A percentile compares a stretch with the other conserved stretches of the same genome.
phyloP scores from a whole-genome alignment of 495 filamentous ascomycete species.

The Cercophora samala region DNA sequence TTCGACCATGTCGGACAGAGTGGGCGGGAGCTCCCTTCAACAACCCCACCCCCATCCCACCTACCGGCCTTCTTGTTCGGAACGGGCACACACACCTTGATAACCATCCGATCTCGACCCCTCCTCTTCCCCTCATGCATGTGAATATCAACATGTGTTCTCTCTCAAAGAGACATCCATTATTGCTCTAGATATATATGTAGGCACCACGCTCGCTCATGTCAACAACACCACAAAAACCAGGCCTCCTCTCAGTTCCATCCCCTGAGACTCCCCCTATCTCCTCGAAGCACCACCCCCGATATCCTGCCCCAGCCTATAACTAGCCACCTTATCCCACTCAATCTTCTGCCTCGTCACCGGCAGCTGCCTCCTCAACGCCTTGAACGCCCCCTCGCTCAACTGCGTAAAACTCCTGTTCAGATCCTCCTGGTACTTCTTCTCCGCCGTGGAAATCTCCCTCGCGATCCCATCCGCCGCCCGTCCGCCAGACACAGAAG shows the following conservation, averaged over 20 bases:
- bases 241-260: too few species aligned
- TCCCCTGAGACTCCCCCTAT: constrained; percentile 18
- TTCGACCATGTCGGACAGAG: neutral
- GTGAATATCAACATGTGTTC: neutral
- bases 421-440: constrained; percentile 92
- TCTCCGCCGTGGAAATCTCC: constrained; percentile 75
- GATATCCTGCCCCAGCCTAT: constrained; percentile 75
- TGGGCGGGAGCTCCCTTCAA: neutral
- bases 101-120: neutral
- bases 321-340: constrained; percentile 99
- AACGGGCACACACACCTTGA: neutral
- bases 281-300: constrained; percentile 51
- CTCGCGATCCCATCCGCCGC: constrained; percentile 56
- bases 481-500: constrained; percentile 60
- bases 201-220: neutral
- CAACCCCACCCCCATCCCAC: neutral
- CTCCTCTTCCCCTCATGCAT: neutral
- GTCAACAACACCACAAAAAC: neutral
- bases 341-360: constrained; percentile 98
- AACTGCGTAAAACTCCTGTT: constrained; percentile 84
- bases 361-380: constrained; percentile 84
- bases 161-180: neutral
- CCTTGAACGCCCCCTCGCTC: constrained; percentile 94
- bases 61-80: constrained; percentile 6
- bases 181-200: neutral